These are phyloP conservation scores for Straminergon stramineum DNA, from an alignment of 225 moss, liverwort and hornwort genomes.

Conservation along the genomic window DNA sequence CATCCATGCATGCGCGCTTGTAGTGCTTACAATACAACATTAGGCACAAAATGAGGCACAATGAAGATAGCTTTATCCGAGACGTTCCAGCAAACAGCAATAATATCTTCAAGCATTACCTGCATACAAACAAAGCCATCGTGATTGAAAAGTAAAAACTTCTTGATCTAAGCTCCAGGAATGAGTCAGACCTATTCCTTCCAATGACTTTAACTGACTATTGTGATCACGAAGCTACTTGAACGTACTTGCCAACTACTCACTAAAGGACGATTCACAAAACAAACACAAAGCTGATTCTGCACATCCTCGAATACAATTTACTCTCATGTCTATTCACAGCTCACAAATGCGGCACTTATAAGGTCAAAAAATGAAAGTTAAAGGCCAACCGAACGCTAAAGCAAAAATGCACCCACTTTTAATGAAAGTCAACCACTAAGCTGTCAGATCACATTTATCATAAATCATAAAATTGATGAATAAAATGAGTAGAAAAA, in stretches of 20 bases:
- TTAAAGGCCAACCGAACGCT: background rate
- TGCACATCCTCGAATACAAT: background rate
- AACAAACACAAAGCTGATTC: background rate
- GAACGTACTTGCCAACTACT: background rate
- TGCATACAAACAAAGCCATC: conserved; percentile 6
- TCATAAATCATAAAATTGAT: background rate
- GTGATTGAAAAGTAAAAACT: background rate
- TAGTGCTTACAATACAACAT: background rate
- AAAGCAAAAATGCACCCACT: background rate
- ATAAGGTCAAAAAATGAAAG: background rate
- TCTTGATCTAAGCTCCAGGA: background rate
- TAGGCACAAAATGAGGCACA: background rate
- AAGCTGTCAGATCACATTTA: background rate
- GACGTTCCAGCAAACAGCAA: background rate
- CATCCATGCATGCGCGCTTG: background rate
- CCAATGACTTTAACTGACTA: background rate
- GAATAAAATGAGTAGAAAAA: background rate
- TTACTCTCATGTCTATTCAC: background rate
- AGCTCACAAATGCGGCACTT: background rate
- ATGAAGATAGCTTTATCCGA: background rate
- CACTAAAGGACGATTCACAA: background rate
- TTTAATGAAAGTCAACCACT: background rate
- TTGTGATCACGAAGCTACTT: background rate
- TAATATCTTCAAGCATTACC: background rate
- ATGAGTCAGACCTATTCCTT: background rate